Evolutionary conservation across 345 rosid genomes (phyloP).

Genomic region (Heritiera littoralis): DNA sequence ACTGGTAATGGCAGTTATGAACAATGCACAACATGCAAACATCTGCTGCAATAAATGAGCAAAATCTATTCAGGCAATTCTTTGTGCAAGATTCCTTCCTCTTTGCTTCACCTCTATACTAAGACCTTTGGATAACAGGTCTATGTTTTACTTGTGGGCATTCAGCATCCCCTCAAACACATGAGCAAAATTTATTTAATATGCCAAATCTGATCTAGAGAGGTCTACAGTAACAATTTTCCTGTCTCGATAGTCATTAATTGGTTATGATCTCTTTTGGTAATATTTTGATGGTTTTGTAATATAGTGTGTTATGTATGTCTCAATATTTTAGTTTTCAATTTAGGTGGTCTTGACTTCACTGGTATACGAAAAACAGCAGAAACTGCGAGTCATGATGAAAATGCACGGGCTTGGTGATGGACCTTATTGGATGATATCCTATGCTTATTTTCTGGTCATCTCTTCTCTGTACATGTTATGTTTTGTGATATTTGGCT

Average conservation of each 20-base stretch:
- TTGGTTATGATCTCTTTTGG: neutral
- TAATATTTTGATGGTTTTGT: neutral
- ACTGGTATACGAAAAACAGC: slow-evolving; percentile 81
- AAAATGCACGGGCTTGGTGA: slow-evolving; percentile 98
- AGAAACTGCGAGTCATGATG: slow-evolving; percentile 85
- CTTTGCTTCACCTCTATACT: neutral
- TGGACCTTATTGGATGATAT: slow-evolving; percentile 87
- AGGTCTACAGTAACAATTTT: neutral
- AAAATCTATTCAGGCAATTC: neutral
- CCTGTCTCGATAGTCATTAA: slow-evolving; percentile 8
- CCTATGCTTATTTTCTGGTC: slow-evolving; percentile 73
- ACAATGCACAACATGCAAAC: neutral
- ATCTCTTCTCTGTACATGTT: slow-evolving; percentile 63
- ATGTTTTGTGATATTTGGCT: slow-evolving; percentile 73
- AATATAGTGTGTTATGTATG: neutral
- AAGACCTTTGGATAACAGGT: neutral
- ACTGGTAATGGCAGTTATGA: neutral
- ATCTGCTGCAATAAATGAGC: neutral
- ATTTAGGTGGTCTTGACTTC: slow-evolving; percentile 68
- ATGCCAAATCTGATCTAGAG: neutral
- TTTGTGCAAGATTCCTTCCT: neutral
- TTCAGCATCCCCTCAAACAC: neutral
- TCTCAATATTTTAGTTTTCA: slow-evolving; percentile 5
- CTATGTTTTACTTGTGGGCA: neutral
- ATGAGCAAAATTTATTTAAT: neutral